Conservation (phyloP, 345 rosid genomes). For the Camelina neglecta region DNA sequence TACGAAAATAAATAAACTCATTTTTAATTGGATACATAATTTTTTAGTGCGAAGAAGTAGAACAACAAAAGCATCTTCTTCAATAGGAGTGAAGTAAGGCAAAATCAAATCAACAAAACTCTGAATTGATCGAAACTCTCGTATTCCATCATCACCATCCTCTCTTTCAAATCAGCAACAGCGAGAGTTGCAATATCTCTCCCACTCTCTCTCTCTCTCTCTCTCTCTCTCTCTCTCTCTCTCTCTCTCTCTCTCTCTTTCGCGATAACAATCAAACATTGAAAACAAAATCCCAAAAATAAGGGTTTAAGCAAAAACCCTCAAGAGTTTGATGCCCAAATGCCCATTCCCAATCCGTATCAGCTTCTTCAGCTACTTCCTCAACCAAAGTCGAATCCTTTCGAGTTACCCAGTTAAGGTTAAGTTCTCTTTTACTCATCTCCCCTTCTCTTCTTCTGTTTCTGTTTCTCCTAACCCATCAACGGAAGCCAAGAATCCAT, state of each 20-base stretch:
- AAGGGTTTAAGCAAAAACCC: conserved; percentile 43
- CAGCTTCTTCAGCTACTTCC: conserved; percentile 29
- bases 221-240: neutral
- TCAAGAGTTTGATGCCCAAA: conserved; percentile 50
- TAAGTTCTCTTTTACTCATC: conserved; percentile 22
- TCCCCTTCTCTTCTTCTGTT: conserved; percentile 38
- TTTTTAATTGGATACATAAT: too few species aligned
- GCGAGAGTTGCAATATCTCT: neutral
- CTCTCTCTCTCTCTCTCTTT: neutral
- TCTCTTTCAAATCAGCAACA: neutral
- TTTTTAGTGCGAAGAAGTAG: too few species aligned
- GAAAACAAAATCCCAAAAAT: conserved; percentile 6
- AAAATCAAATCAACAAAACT: neutral
- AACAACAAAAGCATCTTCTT: too few species aligned
- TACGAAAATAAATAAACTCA: too few species aligned
- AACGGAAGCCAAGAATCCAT: conserved; percentile 35
- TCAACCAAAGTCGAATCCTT: conserved; percentile 40
- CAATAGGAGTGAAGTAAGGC: too few species aligned
- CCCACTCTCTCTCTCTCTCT: neutral
- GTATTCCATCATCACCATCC: neutral
- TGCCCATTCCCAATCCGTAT: conserved; percentile 43
- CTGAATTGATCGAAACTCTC: conserved; percentile 8
- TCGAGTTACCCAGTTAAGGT: conserved; percentile 45
- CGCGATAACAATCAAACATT: conserved; percentile 6
- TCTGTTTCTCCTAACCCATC: conserved; percentile 21